Evolutionary conservation across 163 green algal species (phyloP).

Genomic region (Coccomyxa subellipsoidea): DNA sequence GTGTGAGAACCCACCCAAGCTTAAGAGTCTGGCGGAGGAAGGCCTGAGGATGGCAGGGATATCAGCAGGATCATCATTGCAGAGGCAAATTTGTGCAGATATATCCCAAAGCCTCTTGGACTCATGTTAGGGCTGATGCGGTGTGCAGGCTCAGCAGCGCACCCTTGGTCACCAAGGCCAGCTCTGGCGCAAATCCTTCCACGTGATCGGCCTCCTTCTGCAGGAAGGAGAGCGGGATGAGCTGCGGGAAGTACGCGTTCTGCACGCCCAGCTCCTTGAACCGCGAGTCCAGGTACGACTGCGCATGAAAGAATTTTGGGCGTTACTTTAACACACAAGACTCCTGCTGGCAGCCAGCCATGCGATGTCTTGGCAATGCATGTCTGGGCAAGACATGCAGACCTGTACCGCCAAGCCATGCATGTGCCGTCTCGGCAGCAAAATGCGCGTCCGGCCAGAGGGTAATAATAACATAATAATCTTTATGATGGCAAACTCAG

Average conservation of each 20-base stretch:
- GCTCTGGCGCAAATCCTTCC: conserved; percentile 97
- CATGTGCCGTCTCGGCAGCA: neutral
- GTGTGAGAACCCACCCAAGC: too few relatives aligned
- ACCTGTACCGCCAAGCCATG: neutral
- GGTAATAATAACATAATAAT: neutral
- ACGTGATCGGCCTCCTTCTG: conserved; percentile 97
- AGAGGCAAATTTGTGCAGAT: too few relatives aligned
- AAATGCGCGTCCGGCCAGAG: neutral
- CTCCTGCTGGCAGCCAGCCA: neutral
- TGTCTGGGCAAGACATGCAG: neutral
- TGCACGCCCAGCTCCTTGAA: conserved; percentile 91
- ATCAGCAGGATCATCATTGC: too few relatives aligned
- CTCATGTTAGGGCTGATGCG: too few relatives aligned
- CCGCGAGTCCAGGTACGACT: conserved; percentile 74
- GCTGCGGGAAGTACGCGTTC: conserved; percentile 98
- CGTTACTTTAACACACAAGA: neutral
- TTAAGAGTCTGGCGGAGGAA: too few relatives aligned
- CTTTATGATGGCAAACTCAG: neutral
- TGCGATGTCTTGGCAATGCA: too few relatives aligned
- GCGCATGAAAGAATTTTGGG: conserved; percentile 15
- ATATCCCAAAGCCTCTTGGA: too few relatives aligned
- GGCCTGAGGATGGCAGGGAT: too few relatives aligned
- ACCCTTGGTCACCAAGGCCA: conserved; percentile 95
- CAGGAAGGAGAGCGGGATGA: conserved; percentile 98
- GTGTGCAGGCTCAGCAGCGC: too few relatives aligned